Percentiles rank a stretch among this genome's conserved stretches.
These are phyloP conservation scores for Macrolepiota fuliginosa DNA, from an alignment of 768 basidiomycete genomes.

Conservation along the genomic window DNA sequence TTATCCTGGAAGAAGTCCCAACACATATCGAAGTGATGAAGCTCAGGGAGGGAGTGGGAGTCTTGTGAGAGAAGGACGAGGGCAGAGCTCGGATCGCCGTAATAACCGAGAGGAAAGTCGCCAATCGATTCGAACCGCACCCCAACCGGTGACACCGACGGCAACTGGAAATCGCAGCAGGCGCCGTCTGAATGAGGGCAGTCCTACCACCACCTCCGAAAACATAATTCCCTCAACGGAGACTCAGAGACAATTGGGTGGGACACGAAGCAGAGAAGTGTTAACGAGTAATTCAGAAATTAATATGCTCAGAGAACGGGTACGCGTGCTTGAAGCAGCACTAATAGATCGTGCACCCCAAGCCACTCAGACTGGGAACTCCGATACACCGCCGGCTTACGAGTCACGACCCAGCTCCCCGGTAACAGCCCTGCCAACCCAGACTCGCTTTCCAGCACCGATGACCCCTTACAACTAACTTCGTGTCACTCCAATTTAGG, in stretches of 20 bases:
- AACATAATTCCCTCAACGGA: too few species aligned
- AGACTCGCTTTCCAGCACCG: not conserved
- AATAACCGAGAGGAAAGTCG: too few species aligned
- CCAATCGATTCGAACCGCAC: too few species aligned
- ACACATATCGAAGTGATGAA: not conserved
- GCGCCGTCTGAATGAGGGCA: too few species aligned
- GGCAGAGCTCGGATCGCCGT: too few species aligned
- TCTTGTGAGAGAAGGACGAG: too few species aligned
- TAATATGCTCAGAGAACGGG: conserved; percentile 4
- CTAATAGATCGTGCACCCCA: not conserved
- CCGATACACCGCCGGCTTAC: conserved; percentile 1
- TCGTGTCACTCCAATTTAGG: too few species aligned
- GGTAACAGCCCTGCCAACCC: not conserved
- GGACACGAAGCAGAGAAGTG: not conserved
- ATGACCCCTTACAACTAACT: not conserved
- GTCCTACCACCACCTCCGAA: too few species aligned
- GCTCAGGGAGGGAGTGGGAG: not conserved
- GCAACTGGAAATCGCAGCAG: too few species aligned
- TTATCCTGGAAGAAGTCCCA: not conserved
- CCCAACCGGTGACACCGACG: too few species aligned
- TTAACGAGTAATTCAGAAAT: not conserved
- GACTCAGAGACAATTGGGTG: not conserved
- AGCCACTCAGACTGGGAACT: not conserved
- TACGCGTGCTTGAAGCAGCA: not conserved
- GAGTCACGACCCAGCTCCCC: not conserved